A percentile compares a stretch with the other conserved stretches of the same genome.
Conservation (phyloP, 345 rosid species). For the Tarenaya hassleriana region DNA sequence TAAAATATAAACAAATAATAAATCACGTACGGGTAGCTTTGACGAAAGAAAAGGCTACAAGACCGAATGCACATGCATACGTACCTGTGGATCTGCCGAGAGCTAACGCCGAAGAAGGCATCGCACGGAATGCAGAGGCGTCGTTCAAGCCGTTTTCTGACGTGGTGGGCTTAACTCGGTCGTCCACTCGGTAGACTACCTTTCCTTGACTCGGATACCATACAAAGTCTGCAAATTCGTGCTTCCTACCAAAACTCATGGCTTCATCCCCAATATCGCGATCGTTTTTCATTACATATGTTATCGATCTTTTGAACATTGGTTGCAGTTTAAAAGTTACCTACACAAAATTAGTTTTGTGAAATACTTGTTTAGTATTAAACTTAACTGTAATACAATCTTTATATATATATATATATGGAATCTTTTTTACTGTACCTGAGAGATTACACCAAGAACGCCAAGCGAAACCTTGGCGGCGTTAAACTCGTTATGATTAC, state of each 20-base stretch:
- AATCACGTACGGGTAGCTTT: too few relatives aligned
- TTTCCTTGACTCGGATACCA: slow-evolving; percentile 57
- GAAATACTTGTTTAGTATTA: too few relatives aligned
- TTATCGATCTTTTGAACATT: slow-evolving; percentile 58
- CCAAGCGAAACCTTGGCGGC: slow-evolving; percentile 78
- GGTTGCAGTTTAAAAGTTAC: slow-evolving; percentile 55
- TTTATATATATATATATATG: too few relatives aligned
- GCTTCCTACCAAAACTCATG: slow-evolving; percentile 35
- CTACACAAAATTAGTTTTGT: too few relatives aligned
- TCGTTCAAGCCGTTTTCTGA: slow-evolving; percentile 50
- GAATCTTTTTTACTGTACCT: slow-evolving; percentile 39
- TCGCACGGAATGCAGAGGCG: slow-evolving; percentile 51
- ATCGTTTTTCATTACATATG: slow-evolving; percentile 32
- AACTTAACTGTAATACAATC: too few relatives aligned
- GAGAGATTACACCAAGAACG: slow-evolving; percentile 75
- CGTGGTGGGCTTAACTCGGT: slow-evolving; percentile 36
- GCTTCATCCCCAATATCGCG: slow-evolving; percentile 34
- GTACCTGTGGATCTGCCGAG: slow-evolving; percentile 42
- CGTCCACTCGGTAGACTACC: slow-evolving; percentile 48
- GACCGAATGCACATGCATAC: too few relatives aligned
- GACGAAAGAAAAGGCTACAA: too few relatives aligned
- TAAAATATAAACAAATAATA: too few relatives aligned
- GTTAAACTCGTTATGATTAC: slow-evolving; percentile 32
- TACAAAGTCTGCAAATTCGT: slow-evolving; percentile 52
- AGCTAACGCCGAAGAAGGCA: slow-evolving; percentile 28